Conservation (phyloP, 1,284 basidiomycete species). For the Xanthoconium separans region DNA sequence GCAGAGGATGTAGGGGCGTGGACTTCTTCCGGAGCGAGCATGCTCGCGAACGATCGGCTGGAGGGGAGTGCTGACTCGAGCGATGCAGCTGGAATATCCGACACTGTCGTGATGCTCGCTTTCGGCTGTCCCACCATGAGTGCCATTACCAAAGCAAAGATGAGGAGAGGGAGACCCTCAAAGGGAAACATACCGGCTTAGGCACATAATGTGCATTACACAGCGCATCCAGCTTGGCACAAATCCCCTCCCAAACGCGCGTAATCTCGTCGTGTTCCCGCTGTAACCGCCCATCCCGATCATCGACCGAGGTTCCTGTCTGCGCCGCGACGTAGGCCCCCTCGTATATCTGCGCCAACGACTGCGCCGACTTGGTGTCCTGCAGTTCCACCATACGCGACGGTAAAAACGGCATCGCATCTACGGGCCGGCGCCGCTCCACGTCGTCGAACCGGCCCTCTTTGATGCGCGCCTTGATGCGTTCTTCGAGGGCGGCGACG, state of each 20-base stretch:
- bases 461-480: slow-evolving; percentile 89
- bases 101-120: slow-evolving; percentile 82
- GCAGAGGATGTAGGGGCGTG: slow-evolving; percentile 58
- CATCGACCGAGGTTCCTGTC: slow-evolving; percentile 58
- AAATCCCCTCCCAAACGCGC: slow-evolving; percentile 82
- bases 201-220: slow-evolving; percentile 96
- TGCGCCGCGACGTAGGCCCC: slow-evolving; percentile 80
- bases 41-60: slow-evolving; percentile 69
- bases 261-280: slow-evolving; percentile 91
- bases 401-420: slow-evolving; percentile 83
- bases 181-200: slow-evolving; percentile 66
- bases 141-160: neutral
- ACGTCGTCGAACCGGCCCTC: slow-evolving; percentile 93
- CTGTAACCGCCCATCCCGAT: slow-evolving; percentile 85
- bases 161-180: too few species aligned
- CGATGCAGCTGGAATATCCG: slow-evolving; percentile 82
- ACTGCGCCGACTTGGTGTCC: slow-evolving; percentile 85
- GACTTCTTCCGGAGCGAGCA: slow-evolving; percentile 95
- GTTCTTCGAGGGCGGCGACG: slow-evolving; percentile 82
- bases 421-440: slow-evolving; percentile 72
- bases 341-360: slow-evolving; percentile 95
- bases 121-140: slow-evolving; percentile 66
- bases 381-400: slow-evolving; percentile 89
- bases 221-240: slow-evolving; percentile 88
- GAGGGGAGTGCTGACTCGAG: slow-evolving; percentile 92